Evolutionary conservation across 2,329 filamentous ascomycete species (phyloP).

Genomic region (Aspergillus quadricinctus): DNA sequence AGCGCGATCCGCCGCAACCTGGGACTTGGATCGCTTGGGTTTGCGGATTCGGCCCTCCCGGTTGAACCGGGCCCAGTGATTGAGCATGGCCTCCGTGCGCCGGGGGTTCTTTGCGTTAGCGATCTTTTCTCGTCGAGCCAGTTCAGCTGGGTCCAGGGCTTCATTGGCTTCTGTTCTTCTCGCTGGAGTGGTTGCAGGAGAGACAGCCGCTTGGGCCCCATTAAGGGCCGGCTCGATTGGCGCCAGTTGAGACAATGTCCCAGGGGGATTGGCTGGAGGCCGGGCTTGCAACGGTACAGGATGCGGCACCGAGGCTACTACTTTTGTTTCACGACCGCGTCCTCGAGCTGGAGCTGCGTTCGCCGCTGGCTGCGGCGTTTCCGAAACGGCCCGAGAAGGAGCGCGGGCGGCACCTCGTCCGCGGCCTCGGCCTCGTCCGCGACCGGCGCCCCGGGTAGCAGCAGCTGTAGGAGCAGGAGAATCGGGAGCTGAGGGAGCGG

Average conservation of each 20-base stretch:
- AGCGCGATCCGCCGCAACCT: conserved; percentile 39
- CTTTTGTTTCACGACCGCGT: conserved; percentile 14
- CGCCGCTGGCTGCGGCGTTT: conserved; percentile 9
- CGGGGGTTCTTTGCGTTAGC: conserved; percentile 43
- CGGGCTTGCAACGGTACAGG: conserved; percentile 10
- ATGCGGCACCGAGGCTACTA: conserved; percentile 6
- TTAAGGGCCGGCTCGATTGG: conserved; percentile 19
- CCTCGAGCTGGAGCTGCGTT: conserved; percentile 2
- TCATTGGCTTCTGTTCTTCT: conserved; percentile 19
- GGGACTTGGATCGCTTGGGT: conserved; percentile 42
- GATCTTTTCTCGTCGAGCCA: conserved; percentile 36
- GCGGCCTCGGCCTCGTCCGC: conserved; percentile 28
- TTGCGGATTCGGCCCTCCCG: conserved; percentile 40
- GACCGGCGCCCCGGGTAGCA: conserved; percentile 13
- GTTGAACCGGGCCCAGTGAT: conserved; percentile 43
- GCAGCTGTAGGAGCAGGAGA: conserved; percentile 1
- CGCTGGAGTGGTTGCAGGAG: conserved; percentile 7
- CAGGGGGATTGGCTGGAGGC: background rate
- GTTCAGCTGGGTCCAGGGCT: conserved; percentile 24
- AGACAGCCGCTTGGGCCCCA: conserved; percentile 5
- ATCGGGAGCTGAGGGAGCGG: conserved; percentile 13
- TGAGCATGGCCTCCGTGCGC: conserved; percentile 42
- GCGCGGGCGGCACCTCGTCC: conserved; percentile 24
- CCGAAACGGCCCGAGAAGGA: conserved; percentile 19
- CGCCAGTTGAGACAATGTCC: conserved; percentile 12